Conservation (phyloP, 164 flowering plant species). For the Tetracentron sinense region DNA sequence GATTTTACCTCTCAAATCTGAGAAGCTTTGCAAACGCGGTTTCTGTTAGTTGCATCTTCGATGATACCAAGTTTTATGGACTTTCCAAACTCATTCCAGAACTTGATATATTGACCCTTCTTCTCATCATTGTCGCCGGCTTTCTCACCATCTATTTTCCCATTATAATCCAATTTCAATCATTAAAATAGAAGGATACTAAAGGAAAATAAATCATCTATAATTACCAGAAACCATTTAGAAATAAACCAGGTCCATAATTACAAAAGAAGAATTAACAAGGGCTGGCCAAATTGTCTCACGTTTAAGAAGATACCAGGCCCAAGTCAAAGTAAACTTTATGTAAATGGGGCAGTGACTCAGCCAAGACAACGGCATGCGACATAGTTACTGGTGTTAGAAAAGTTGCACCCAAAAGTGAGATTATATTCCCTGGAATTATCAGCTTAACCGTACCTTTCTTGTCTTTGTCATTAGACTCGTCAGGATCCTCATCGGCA, state of each 20-base stretch:
- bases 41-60: constrained; percentile 94
- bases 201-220: neutral
- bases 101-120: constrained; percentile 82
- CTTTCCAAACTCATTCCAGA: constrained; percentile 98
- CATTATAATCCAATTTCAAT: constrained; percentile 1
- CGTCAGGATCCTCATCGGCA: constrained; percentile 98
- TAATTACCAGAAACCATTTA: neutral
- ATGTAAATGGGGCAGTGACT: neutral
- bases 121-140: constrained; percentile 69
- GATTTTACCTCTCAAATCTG: constrained; percentile 77
- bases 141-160: constrained; percentile 52
- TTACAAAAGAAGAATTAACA: too few relatives aligned
- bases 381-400: too few relatives aligned
- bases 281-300: too few relatives aligned
- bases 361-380: too few relatives aligned
- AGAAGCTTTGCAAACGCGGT: constrained; percentile 94
- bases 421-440: neutral
- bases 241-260: neutral
- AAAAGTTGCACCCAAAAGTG: too few relatives aligned
- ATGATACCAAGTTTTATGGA: constrained; percentile 93
- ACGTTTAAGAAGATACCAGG: too few relatives aligned
- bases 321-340: neutral
- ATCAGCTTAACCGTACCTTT: constrained; percentile 43
- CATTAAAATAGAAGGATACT: neutral
- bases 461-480: constrained; percentile 62